Percentiles rank a stretch among this genome's conserved stretches.
These are phyloP conservation scores for Nephelium lappaceum DNA, from an alignment of 345 rosid genomes.

Conservation along the genomic window DNA sequence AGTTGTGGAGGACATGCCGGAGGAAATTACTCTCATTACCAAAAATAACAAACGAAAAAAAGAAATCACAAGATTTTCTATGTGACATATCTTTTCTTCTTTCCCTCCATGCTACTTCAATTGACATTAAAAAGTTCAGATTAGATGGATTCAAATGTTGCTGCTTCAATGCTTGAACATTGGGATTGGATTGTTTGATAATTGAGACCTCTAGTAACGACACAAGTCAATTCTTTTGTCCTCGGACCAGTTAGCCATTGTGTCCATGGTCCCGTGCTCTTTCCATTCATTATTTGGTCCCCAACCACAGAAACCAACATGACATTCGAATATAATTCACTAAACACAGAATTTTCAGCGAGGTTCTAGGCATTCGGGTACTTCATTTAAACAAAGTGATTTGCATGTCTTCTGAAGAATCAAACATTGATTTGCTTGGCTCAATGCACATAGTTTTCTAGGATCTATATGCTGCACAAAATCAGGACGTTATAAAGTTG, in stretches of 20 bases:
- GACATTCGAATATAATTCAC: not conserved
- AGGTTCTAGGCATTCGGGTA: not conserved
- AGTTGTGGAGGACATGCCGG: not conserved
- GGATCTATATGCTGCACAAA: not conserved
- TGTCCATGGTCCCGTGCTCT: slow-evolving; percentile 20
- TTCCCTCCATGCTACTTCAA: not conserved
- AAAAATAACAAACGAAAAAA: no score
- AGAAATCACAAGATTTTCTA: not conserved
- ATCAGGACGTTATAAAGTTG: no score
- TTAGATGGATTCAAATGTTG: not conserved
- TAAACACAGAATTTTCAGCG: not conserved
- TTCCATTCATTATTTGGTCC: slow-evolving; percentile 21
- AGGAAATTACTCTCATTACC: not conserved
- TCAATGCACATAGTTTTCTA: slow-evolving; percentile 3
- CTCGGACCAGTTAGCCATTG: slow-evolving; percentile 8
- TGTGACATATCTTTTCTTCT: not conserved
- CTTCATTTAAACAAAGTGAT: not conserved
- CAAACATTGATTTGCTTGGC: slow-evolving; percentile 18
- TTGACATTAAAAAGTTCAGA: no score
- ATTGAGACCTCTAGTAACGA: not conserved
- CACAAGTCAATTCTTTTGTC: not conserved
- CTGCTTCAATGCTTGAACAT: not conserved
- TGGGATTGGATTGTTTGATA: slow-evolving; percentile 12
- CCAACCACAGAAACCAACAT: not conserved
- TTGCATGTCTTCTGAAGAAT: not conserved